Conservation (phyloP, 176 grass and related monocot species). For the Alloteropsis semialata region DNA sequence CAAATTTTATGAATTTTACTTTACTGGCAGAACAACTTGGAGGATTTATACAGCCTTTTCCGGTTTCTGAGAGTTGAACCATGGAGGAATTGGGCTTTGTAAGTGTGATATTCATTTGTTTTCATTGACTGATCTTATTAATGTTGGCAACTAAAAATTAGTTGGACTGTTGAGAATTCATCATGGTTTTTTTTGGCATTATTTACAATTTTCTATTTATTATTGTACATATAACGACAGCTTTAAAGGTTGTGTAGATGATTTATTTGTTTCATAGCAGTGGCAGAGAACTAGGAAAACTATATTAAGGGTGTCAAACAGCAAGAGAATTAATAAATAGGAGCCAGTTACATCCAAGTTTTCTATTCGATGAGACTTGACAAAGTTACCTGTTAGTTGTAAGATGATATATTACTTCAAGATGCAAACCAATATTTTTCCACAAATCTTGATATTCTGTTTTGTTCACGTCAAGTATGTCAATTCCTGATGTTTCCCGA, state of each 20-base stretch:
- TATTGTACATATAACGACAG: background rate
- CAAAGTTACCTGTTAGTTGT: background rate
- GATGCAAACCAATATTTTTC: slow-evolving; percentile 5
- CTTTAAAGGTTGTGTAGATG: background rate
- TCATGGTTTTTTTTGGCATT: background rate
- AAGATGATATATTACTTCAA: slow-evolving; percentile 15
- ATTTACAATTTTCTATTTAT: background rate
- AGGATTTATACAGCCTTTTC: slow-evolving; percentile 96
- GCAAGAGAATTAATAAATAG: background rate
- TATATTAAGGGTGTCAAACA: background rate
- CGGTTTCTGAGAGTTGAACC: slow-evolving; percentile 90
- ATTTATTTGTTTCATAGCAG: background rate
- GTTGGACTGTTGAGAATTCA: background rate
- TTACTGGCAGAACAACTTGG: slow-evolving; percentile 78
- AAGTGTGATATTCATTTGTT: slow-evolving; percentile 45
- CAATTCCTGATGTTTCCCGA: background rate
- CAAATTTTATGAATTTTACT: slow-evolving; percentile 30
- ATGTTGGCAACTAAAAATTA: background rate
- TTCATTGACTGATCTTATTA: slow-evolving; percentile 1
- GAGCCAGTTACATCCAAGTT: background rate
- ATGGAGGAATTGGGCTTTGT: slow-evolving; percentile 87
- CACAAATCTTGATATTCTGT: background rate
- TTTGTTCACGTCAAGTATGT: background rate
- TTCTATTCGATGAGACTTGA: background rate
- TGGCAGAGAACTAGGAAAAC: background rate